Conservation (phyloP, 176 grass and related monocot genomes). For the Aegilops tauschii region DNA sequence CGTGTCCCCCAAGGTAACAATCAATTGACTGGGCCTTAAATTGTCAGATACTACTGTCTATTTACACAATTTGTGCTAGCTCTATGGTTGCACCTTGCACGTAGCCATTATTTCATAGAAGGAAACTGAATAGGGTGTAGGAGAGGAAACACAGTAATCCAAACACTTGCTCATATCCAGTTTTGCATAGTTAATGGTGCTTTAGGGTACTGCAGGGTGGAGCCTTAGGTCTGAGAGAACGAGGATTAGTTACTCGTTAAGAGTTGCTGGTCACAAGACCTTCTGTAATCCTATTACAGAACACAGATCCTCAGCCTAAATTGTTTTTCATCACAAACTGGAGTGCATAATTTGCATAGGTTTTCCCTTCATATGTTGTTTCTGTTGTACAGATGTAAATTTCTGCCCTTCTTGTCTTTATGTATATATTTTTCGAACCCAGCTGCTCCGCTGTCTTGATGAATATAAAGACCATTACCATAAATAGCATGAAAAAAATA, state of each 20-base stretch:
- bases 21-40: not conserved
- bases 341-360: not conserved
- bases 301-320: not conserved
- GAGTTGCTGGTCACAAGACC: not conserved
- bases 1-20: slow-evolving; percentile 67
- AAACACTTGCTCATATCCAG: too few species aligned
- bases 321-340: not conserved
- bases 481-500: not conserved
- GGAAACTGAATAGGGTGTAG: not conserved
- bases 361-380: not conserved
- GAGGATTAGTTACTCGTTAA: not conserved
- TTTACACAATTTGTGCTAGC: not conserved
- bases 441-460: not conserved
- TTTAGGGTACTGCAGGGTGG: too few species aligned
- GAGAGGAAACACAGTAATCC: not conserved
- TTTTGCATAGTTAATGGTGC: not conserved
- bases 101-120: not conserved
- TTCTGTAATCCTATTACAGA: not conserved
- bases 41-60: not conserved
- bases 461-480: not conserved
- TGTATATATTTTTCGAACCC: too few species aligned
- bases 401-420: not conserved
- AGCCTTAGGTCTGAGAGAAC: not conserved
- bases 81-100: not conserved
- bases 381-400: not conserved